These are phyloP conservation scores for Penicillium pancosmium DNA, from an alignment of 495 filamentous ascomycete species.

Conservation along the genomic window DNA sequence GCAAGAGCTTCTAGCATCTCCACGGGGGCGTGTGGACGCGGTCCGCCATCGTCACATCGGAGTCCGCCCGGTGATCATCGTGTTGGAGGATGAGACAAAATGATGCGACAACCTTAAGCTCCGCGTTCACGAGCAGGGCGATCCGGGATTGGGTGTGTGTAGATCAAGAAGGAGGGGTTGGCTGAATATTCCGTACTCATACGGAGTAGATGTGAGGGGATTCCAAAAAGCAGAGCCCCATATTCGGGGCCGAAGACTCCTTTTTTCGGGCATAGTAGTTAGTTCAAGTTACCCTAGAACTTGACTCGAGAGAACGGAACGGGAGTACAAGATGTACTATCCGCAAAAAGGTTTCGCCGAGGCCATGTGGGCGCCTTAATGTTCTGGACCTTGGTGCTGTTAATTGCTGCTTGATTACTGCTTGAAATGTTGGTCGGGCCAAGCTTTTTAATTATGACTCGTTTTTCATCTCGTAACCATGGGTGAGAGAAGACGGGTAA, in stretches of 20 bases:
- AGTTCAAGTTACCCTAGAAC: no score
- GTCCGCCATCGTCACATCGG: background rate
- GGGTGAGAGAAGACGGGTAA: background rate
- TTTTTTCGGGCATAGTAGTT: conserved; percentile 1
- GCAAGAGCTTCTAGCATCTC: conserved; percentile 3
- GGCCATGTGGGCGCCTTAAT: background rate
- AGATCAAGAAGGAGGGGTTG: background rate
- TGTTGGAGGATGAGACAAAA: conserved; percentile 22
- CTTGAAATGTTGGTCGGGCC: conserved; percentile 8
- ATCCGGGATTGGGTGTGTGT: conserved; percentile 1
- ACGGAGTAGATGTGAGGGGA: background rate
- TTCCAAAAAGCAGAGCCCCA: conserved; percentile 1
- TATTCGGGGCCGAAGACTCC: background rate
- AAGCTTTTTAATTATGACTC: conserved; percentile 19
- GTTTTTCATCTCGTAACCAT: conserved; percentile 10
- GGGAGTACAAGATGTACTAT: background rate
- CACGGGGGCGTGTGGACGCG: background rate
- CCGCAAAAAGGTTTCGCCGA: conserved; percentile 13
- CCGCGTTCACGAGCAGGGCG: background rate
- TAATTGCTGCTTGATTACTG: conserved; percentile 12
- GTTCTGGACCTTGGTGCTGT: conserved; percentile 16
- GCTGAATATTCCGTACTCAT: no score
- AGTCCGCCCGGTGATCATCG: conserved; percentile 3
- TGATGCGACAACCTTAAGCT: conserved; percentile 9
- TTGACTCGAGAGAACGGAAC: background rate